Base-by-base conservation (phyloP, 2,329 filamentous ascomycete species). In the Aspergillus spinulosporus region DNA sequence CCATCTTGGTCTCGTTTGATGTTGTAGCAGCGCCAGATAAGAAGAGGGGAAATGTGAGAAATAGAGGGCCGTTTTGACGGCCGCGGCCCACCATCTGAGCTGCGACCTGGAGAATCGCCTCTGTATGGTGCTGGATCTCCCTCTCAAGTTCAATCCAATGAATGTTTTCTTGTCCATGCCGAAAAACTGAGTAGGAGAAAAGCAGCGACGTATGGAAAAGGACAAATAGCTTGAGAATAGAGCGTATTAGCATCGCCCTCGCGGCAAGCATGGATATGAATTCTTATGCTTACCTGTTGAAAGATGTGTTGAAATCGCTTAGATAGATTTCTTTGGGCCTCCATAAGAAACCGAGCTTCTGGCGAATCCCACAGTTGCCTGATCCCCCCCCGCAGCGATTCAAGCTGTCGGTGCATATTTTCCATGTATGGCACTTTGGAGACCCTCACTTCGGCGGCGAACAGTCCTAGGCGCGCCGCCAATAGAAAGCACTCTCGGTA, bases 121-220 rank as follows among this genome's bases (percentile, higher is more conserved):
- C 63, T 14, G 74, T 73, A 34, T 79, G 79, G 39, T 74, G 69
- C 11, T 74, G 72, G 42, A 82, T 76, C 58, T 82, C 76, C 26
- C 68, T 60, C 34, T 74, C 66, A 15, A 73, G 66, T 12, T 71
- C 66, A n/a, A 72, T 69, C 6, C 68, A 70, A 1, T 70, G 73
- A 21, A 78, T 72, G 8, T 74, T 61, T 2, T 74, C 66, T 66
- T 84, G 82, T 3, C 72, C 69, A 2, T 76, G 74, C 72, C 77
- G 83, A 75, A 84, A 79, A 62, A 76, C 80, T 4, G 79, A 82
- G 54, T 79, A 77, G n/a, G 77, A 76, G 64, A 82, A 83, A 49
- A 84, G 74, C n/a, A 80, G 72, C 43, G 74, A 77, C 15, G 73
- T 73, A 59, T 81, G 78, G 66, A 80, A 82, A 9, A 84, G 72